A percentile compares a stretch with the other conserved stretches of the same genome.
phyloP scores from a whole-genome alignment of 805 yeast genomes.

The Metschnikowia aberdeeniae region DNA sequence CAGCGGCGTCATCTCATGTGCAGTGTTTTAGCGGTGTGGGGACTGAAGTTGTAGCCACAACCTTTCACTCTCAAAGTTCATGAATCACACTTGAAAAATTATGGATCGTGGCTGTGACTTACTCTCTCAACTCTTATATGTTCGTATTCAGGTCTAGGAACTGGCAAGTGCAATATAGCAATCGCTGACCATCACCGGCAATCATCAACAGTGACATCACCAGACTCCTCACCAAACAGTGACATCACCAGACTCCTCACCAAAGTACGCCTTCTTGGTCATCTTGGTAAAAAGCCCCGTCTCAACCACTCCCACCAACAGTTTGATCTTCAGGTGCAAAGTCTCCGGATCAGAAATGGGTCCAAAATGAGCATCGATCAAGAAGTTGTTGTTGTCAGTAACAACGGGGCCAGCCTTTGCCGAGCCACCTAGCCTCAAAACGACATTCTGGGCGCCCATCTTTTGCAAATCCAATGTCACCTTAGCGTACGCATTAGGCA shows the following conservation, averaged over 20 bases:
- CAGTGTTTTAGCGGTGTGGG: too few relatives aligned
- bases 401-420: constrained; percentile 97
- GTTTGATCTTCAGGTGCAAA: constrained; percentile 65
- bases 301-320: constrained; percentile 90
- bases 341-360: constrained; percentile 47
- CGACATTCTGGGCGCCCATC: constrained; percentile 62
- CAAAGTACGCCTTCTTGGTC: constrained; percentile 84
- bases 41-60: too few relatives aligned
- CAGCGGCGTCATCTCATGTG: too few relatives aligned
- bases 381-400: constrained; percentile 91
- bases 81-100: too few relatives aligned
- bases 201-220: constrained; percentile 34
- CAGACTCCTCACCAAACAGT: constrained; percentile 52
- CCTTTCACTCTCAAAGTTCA: too few relatives aligned
- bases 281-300: constrained; percentile 80
- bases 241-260: constrained; percentile 69
- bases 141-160: too few relatives aligned
- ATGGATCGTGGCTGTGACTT: too few relatives aligned
- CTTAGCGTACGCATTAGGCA: constrained; percentile 80
- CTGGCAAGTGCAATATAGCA: too few relatives aligned
- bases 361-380: constrained; percentile 92
- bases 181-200: too few relatives aligned
- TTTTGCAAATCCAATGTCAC: constrained; percentile 58
- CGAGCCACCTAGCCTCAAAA: constrained; percentile 77
- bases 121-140: too few relatives aligned